Conservation (phyloP, 805 yeast species). For the Teunomyces cretensis region DNA sequence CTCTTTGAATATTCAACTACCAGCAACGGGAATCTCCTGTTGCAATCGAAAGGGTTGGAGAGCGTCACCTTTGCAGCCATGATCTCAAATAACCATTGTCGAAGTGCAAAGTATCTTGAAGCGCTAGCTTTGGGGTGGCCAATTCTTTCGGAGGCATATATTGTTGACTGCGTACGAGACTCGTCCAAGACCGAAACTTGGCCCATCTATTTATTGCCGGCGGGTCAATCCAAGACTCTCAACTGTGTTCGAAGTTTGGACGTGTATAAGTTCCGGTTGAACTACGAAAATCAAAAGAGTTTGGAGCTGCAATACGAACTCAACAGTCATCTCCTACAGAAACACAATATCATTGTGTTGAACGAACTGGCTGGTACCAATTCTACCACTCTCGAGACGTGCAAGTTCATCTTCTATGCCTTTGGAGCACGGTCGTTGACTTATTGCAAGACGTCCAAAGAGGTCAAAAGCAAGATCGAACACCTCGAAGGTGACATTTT, state of each 20-base stretch:
- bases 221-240: constrained; percentile 62
- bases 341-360: constrained; percentile 36
- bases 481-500: constrained; percentile 9
- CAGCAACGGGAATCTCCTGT: constrained; percentile 10
- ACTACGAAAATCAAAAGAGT: constrained; percentile 20
- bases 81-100: constrained; percentile 53
- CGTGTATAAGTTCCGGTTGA: constrained; percentile 41
- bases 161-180: constrained; percentile 47
- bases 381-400: constrained; percentile 30
- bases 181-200: constrained; percentile 35
- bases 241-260: constrained; percentile 49
- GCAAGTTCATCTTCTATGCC: constrained; percentile 45
- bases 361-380: constrained; percentile 18
- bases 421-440: constrained; percentile 40
- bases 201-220: constrained; percentile 60
- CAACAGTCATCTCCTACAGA: constrained; percentile 35
- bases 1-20: constrained; percentile 18
- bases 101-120: constrained; percentile 78
- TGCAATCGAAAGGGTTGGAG: constrained; percentile 8
- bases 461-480: constrained; percentile 7
- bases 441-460: constrained; percentile 8
- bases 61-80: constrained; percentile 60
- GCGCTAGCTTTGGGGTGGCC: constrained; percentile 88
- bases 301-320: constrained; percentile 44
- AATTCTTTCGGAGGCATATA: constrained; percentile 56